Percentiles rank a stretch among this genome's conserved stretches.
These are phyloP conservation scores for Epichloe festucae DNA, from an alignment of 2,329 filamentous ascomycete genomes.

Conservation along the genomic window DNA sequence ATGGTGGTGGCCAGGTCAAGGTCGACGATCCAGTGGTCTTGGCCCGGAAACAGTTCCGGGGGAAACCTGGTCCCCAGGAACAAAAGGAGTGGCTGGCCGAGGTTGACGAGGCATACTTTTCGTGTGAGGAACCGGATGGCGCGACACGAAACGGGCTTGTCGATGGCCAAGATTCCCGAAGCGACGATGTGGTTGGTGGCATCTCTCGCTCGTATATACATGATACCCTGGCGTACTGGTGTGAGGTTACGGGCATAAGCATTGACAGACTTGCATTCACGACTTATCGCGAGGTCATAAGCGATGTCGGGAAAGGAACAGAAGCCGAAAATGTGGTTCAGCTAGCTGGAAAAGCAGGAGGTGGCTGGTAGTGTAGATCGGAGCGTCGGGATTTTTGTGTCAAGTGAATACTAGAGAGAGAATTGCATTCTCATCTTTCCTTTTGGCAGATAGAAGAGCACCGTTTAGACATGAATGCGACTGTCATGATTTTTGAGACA, in stretches of 20 bases:
- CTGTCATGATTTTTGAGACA: background rate
- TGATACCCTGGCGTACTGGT: conserved; percentile 65
- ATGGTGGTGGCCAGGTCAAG: conserved; percentile 92
- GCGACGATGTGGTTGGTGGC: conserved; percentile 40
- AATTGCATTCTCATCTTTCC: background rate
- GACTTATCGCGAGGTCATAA: conserved; percentile 83
- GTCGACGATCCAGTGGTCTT: conserved; percentile 60
- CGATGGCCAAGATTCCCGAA: conserved; percentile 3
- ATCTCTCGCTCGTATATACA: conserved; percentile 55
- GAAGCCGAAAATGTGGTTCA: conserved; percentile 77
- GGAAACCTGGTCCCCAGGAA: conserved; percentile 57
- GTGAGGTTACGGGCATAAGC: conserved; percentile 53
- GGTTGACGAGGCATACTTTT: conserved; percentile 86
- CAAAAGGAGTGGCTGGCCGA: conserved; percentile 75
- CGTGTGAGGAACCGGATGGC: conserved; percentile 44
- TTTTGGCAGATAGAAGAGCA: background rate
- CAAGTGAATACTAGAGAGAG: background rate
- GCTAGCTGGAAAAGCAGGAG: conserved; percentile 79
- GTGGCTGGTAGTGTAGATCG: conserved; percentile 61
- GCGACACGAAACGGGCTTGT: conserved; percentile 9
- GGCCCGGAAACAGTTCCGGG: conserved; percentile 31
- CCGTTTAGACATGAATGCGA: conserved; percentile 12
- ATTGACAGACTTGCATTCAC: conserved; percentile 67
- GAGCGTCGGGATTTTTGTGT: background rate
- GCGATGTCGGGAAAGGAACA: conserved; percentile 74